These are phyloP conservation scores for Plasmodium vinckei DNA, from an alignment of 169 alveolate species.

Conservation along the genomic window DNA sequence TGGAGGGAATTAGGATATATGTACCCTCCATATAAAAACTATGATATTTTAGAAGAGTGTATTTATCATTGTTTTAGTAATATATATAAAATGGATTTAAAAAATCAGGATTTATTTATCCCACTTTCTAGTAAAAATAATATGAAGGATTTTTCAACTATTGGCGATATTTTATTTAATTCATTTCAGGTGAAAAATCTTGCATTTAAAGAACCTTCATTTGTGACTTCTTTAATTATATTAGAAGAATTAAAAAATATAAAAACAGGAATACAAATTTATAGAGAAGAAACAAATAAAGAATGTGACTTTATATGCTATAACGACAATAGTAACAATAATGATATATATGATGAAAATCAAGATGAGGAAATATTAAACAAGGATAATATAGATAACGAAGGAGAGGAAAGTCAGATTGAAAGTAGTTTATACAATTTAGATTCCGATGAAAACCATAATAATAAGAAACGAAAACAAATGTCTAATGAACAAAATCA, in stretches of 20 bases:
- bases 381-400: neutral
- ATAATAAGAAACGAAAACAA: neutral
- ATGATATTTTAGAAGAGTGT: constrained; percentile 63
- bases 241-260: constrained; percentile 26
- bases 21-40: constrained; percentile 69
- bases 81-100: constrained; percentile 69
- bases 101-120: constrained; percentile 57
- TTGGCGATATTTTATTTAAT: constrained; percentile 73
- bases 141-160: constrained; percentile 47
- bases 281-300: constrained; percentile 24
- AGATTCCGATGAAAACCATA: neutral
- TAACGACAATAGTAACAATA: neutral
- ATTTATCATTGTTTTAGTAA: constrained; percentile 59
- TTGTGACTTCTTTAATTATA: constrained; percentile 61
- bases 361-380: constrained; percentile 14
- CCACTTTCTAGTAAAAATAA: constrained; percentile 67
- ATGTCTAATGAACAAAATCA: neutral
- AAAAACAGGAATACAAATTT: constrained; percentile 5
- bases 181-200: constrained; percentile 55
- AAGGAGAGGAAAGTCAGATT: neutral
- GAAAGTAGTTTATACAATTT: neutral
- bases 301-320: neutral
- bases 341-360: neutral
- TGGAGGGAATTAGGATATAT: constrained; percentile 61
- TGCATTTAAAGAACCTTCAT: constrained; percentile 55